A percentile compares a stretch with the other conserved stretches of the same genome.
Evolutionary conservation across 768 basidiomycete species (phyloP).

Genomic region (Saitozyma sp.): DNA sequence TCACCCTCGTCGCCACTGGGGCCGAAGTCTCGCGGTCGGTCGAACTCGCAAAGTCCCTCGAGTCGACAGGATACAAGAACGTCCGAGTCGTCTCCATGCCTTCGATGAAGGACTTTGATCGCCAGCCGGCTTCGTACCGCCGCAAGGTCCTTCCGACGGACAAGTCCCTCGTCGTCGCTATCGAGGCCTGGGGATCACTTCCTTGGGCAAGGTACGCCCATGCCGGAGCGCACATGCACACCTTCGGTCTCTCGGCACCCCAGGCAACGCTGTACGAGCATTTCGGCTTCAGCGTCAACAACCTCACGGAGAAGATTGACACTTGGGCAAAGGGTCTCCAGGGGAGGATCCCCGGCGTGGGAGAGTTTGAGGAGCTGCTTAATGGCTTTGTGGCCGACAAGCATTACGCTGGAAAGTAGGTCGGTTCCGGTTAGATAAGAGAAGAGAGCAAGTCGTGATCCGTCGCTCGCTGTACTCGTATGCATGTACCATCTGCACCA

Average conservation of each 20-base stretch:
- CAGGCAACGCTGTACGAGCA: conserved; percentile 41
- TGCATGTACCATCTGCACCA: too few relatives aligned
- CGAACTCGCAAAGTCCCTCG: conserved; percentile 37
- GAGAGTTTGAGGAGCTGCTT: conserved; percentile 49
- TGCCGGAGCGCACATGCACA: conserved; percentile 48
- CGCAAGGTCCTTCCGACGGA: conserved; percentile 29
- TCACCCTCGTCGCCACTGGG: conserved; percentile 47
- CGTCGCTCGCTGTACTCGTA: too few relatives aligned
- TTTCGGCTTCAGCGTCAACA: conserved; percentile 48
- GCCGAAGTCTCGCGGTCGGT: conserved; percentile 46
- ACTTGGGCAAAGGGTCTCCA: conserved; percentile 24
- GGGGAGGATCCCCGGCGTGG: conserved; percentile 34
- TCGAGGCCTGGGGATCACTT: conserved; percentile 49
- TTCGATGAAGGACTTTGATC: conserved; percentile 40
- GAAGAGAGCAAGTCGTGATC: too few relatives aligned
- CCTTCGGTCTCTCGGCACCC: conserved; percentile 50
- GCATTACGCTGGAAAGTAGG: conserved; percentile 15
- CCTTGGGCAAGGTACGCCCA: conserved; percentile 52
- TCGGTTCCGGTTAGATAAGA: neutral
- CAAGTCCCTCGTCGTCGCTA: conserved; percentile 41
- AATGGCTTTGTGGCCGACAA: conserved; percentile 11
- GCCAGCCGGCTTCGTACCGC: conserved; percentile 35
- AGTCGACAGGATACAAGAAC: neutral
- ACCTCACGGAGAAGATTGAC: conserved; percentile 37
- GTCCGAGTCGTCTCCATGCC: conserved; percentile 51